These are phyloP conservation scores for Wickerhamomyces strasburgensis DNA, from an alignment of 805 yeast species.

Conservation along the genomic window DNA sequence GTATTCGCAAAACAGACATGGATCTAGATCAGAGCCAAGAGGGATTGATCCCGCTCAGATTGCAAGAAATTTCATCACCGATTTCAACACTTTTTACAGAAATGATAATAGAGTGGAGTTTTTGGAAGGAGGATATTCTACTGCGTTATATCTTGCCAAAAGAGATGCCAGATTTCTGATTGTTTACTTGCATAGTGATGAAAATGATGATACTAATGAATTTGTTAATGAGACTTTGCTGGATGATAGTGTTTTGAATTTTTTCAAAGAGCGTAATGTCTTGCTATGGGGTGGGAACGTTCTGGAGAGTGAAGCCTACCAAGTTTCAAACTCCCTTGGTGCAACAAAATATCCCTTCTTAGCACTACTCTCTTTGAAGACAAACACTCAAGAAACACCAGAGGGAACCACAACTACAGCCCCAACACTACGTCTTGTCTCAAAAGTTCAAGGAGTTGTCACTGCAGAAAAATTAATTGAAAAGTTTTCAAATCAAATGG, in stretches of 20 bases:
- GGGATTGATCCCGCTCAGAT: constrained; percentile 47
- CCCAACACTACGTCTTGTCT: constrained; percentile 57
- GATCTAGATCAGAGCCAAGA: constrained; percentile 31
- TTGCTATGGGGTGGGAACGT: constrained; percentile 87
- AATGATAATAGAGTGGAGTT: constrained; percentile 29
- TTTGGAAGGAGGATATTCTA: constrained; percentile 73
- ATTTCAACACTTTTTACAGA: constrained; percentile 43
- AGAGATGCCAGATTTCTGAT: constrained; percentile 66
- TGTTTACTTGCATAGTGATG: constrained; percentile 67
- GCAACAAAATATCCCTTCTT: constrained; percentile 77
- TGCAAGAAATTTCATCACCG: constrained; percentile 46
- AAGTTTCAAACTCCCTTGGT: constrained; percentile 69
- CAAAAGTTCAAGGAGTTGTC: constrained; percentile 56
- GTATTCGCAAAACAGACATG: constrained; percentile 33
- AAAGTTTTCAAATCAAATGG: constrained; percentile 41
- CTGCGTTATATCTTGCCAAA: constrained; percentile 68
- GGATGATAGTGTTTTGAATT: constrained; percentile 42
- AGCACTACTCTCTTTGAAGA: constrained; percentile 69
- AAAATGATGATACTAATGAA: constrained; percentile 54
- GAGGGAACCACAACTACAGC: constrained; percentile 47
- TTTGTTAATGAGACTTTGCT: constrained; percentile 54
- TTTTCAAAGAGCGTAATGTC: constrained; percentile 45
- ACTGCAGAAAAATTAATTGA: constrained; percentile 38
- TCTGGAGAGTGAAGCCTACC: constrained; percentile 76
- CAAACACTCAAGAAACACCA: constrained; percentile 45